phyloP scores from a whole-genome alignment of 805 yeast species.

The Starmera amethionina region DNA sequence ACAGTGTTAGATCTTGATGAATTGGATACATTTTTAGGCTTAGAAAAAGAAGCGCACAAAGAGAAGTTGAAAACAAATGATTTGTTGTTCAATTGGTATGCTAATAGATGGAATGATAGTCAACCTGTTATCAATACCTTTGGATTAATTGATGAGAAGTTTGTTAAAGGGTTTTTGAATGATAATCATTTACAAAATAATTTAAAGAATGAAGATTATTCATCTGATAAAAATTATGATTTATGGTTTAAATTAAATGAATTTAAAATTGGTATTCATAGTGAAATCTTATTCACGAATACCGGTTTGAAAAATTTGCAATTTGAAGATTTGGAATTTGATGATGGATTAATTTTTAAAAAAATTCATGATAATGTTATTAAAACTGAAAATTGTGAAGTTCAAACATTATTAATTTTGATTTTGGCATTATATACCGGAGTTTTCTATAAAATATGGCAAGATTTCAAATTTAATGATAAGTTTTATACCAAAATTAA shows the following conservation, averaged over 20 bases:
- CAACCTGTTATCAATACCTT: conserved; percentile 10
- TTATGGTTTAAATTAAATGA: conserved; percentile 21
- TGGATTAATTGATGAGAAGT: not conserved
- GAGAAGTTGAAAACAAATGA: conserved; percentile 4
- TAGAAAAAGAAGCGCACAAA: conserved; percentile 1
- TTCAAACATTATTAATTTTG: conserved; percentile 26
- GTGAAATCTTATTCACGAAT: conserved; percentile 16
- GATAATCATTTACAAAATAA: conserved; percentile 3
- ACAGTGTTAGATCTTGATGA: conserved; percentile 4
- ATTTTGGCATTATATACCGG: conserved; percentile 44
- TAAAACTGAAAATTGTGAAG: conserved; percentile 8
- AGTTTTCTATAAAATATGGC: conserved; percentile 35
- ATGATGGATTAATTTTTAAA: conserved; percentile 5
- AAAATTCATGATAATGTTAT: conserved; percentile 11
- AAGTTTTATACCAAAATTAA: conserved; percentile 1
- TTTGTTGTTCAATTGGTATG: conserved; percentile 8
- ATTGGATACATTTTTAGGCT: conserved; percentile 3
- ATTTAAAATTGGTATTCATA: conserved; percentile 26
- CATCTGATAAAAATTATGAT: conserved; percentile 24
- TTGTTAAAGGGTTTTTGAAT: conserved; percentile 2
- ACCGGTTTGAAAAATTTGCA: no score
- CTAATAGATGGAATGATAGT: conserved; percentile 14
- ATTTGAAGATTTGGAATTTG: conserved; percentile 4
- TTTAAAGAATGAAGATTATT: conserved; percentile 6
- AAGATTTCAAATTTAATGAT: conserved; percentile 17